Evolutionary conservation across 208 protist genomes (phyloP), one percentile per base, ranked within the genome.

Genomic region (Blastocrithidia nonstop): DNA sequence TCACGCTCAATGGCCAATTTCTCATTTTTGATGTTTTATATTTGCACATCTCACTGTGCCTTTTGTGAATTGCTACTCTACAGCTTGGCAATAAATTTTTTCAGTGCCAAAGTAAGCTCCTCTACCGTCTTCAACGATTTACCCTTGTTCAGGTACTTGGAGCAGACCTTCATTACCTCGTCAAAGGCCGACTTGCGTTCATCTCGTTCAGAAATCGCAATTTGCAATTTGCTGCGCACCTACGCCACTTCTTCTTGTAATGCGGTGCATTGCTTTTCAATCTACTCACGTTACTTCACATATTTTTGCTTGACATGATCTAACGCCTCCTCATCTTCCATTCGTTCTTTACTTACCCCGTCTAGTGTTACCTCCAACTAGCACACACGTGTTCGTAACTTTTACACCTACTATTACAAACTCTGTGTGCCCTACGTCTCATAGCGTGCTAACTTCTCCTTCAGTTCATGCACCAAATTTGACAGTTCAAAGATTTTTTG

Each of bases 401-500:
- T 48, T 41, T 65, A 63, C 43, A 84, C 40, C 35, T 89, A 77
- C 43, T 72, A 23, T 45, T 93, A 76, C 33, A 88, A 54, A 5
- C 67, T 52, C 6, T 58, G 57, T 7, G 62, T 75, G 26, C 75
- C 80, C 29, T 72, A 71, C 5, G 61, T 78, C 49, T 89, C 80
- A 53, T 85, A 88, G 45, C 67, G 67, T 51, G 78, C 63, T 23
- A 89, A 63, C 65, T 84, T 81, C 40, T 83, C 77, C 22, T 68
- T 61, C 61, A 89, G 32, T 40, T 88, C 76, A 17, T 70, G 57
- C 33, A 93, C 67, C 22, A 78, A 47, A 32, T 82, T 61, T 11
- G 66, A 64, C 19, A 89, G 63, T 44, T 89, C 76, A 2, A 68
- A 64, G 28, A 90, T 93, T 61, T 77, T 87, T 51, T 86, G 76